These are phyloP conservation scores for Leccinum subtestaceum DNA, from an alignment of 768 basidiomycete species.

Conservation along the genomic window DNA sequence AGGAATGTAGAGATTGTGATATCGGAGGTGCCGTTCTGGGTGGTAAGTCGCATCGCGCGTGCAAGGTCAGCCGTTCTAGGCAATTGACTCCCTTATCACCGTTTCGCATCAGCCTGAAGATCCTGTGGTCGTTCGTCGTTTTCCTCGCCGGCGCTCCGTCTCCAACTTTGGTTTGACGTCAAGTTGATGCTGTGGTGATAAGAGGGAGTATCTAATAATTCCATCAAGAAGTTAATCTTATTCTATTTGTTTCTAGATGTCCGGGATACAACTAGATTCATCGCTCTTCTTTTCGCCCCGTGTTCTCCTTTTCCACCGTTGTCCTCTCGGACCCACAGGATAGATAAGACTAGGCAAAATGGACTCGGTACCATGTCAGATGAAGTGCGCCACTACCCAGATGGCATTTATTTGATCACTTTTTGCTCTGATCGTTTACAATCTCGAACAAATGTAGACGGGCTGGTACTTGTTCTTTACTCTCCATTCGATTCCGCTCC, in stretches of 20 bases:
- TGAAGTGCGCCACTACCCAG: too few relatives aligned
- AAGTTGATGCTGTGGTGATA: slow-evolving; percentile 7
- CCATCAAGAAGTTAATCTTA: neutral
- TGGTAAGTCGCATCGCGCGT: slow-evolving; percentile 30
- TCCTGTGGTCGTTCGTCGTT: slow-evolving; percentile 30
- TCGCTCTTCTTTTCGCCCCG: neutral
- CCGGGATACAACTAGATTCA: neutral
- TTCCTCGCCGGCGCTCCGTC: slow-evolving; percentile 37
- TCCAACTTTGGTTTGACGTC: slow-evolving; percentile 38
- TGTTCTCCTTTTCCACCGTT: neutral
- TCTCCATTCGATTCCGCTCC: neutral
- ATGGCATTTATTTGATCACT: too few relatives aligned
- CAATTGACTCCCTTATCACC: neutral
- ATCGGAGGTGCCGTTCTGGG: slow-evolving; percentile 32
- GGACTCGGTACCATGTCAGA: too few relatives aligned
- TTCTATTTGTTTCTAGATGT: neutral
- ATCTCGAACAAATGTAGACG: neutral
- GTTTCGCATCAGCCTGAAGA: slow-evolving; percentile 34
- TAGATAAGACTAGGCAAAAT: too few relatives aligned
- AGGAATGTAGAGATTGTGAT: slow-evolving; percentile 29
- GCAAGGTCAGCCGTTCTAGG: neutral
- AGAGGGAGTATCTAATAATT: neutral
- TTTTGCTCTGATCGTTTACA: too few relatives aligned
- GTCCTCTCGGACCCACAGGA: neutral
- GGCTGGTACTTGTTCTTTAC: neutral